Percentiles rank a stretch among this genome's conserved stretches.
These are phyloP conservation scores for Candida dubliniensis DNA, from an alignment of 1,139 yeast genomes.

Conservation along the genomic window DNA sequence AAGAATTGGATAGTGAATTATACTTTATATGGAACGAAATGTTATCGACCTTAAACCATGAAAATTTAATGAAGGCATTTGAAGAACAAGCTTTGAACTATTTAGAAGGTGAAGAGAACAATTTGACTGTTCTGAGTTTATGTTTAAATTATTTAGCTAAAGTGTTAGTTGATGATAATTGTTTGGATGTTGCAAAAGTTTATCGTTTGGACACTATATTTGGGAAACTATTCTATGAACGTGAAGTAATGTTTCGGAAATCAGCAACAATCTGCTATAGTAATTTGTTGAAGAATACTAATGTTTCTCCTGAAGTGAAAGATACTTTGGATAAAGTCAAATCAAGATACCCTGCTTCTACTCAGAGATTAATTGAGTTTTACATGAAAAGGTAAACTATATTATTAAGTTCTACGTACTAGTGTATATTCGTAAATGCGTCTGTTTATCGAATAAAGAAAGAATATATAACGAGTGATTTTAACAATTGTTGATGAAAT, in stretches of 20 bases:
- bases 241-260: constrained; percentile 42
- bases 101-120: constrained; percentile 7
- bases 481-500: no score
- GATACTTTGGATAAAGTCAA: constrained; percentile 11
- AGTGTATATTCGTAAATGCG: no score
- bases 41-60: constrained; percentile 3
- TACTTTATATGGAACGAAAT: constrained; percentile 14
- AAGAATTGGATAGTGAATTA: constrained; percentile 11
- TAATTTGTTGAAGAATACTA: constrained; percentile 25
- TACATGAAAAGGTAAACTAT: constrained; percentile 8
- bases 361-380: constrained; percentile 15
- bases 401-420: no score
- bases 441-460: no score
- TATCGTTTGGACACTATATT: constrained; percentile 28
- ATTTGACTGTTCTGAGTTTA: constrained; percentile 7
- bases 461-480: no score
- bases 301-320: constrained; percentile 8
- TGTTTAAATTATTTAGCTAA: constrained; percentile 13
- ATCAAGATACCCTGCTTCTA: constrained; percentile 11
- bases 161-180: constrained; percentile 7
- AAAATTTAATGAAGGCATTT: constrained; percentile 2
- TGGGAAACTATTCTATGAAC: constrained; percentile 26
- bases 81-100: constrained; percentile 10
- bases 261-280: constrained; percentile 44
- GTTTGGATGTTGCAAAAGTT: constrained; percentile 5